phyloP scores from a whole-genome alignment of 2,329 filamentous ascomycete genomes.

The Pezizomycotina sp. region DNA sequence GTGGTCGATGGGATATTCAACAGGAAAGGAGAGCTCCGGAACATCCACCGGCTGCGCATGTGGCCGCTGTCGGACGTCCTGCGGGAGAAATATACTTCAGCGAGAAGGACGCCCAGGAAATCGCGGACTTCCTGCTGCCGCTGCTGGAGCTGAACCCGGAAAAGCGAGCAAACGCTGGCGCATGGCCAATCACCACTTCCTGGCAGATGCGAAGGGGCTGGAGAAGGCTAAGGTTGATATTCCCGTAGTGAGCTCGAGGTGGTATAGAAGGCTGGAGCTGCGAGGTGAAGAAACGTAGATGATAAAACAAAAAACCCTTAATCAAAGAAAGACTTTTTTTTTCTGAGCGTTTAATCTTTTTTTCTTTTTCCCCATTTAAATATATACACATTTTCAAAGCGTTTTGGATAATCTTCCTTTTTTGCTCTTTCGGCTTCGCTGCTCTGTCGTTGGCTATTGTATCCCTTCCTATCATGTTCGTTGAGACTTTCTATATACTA shows the following conservation, averaged over 20 bases:
- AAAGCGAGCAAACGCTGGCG: conserved; percentile 82
- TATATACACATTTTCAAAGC: too few relatives aligned
- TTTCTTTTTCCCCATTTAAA: too few relatives aligned
- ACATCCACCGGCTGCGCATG: conserved; percentile 89
- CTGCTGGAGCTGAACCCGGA: conserved; percentile 85
- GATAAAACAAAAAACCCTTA: too few relatives aligned
- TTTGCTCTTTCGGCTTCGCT: too few relatives aligned
- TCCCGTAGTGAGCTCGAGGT: conserved; percentile 61
- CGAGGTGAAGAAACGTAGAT: conserved; percentile 75
- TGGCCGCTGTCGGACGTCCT: conserved; percentile 91
- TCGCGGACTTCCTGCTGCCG: conserved; percentile 68
- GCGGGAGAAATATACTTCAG: conserved; percentile 89
- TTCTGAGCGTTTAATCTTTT: too few relatives aligned
- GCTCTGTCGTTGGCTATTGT: too few relatives aligned
- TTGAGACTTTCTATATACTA: too few relatives aligned
- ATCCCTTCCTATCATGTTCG: too few relatives aligned
- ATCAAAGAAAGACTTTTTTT: too few relatives aligned
- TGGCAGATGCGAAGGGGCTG: conserved; percentile 81
- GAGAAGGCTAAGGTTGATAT: conserved; percentile 58
- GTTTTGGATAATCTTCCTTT: too few relatives aligned
- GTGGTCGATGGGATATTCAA: conserved; percentile 99
- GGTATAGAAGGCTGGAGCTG: conserved; percentile 87
- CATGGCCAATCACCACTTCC: conserved; percentile 72
- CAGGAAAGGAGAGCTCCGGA: conserved; percentile 86
- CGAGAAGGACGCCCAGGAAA: conserved; percentile 59